Evolutionary conservation across 176 grass and related monocot species (phyloP).

Genomic region (Musa acuminata): DNA sequence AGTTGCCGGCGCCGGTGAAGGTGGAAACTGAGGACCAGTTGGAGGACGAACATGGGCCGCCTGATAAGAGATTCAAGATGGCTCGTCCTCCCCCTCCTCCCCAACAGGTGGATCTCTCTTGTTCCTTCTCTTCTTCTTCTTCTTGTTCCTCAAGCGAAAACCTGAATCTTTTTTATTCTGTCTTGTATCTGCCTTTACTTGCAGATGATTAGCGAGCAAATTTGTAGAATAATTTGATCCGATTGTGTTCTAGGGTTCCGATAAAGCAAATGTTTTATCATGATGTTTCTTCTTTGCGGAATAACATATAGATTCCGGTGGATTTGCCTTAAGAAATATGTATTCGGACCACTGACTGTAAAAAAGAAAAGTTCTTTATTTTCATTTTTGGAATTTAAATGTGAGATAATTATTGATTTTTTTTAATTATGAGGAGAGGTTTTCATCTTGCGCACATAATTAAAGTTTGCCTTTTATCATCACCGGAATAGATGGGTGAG

Average conservation of each 20-base stretch:
- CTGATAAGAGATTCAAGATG: slow-evolving; percentile 41
- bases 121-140: background rate
- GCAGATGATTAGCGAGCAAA: background rate
- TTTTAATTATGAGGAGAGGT: background rate
- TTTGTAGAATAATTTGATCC: background rate
- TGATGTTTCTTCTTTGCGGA: background rate
- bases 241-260: too few relatives aligned
- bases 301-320: background rate
- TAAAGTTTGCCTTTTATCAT: too few relatives aligned
- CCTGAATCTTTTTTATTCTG: background rate
- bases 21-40: slow-evolving; percentile 29
- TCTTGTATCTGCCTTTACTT: background rate
- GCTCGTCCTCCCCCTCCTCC: background rate
- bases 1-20: slow-evolving; percentile 3
- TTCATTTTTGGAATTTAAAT: too few relatives aligned
- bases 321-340: background rate
- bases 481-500: background rate
- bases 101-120: slow-evolving; percentile 15
- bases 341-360: too few relatives aligned
- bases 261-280: background rate
- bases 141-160: background rate
- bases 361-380: too few relatives aligned
- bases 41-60: slow-evolving; percentile 39
- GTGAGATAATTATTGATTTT: too few relatives aligned
- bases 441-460: background rate